phyloP scores from a whole-genome alignment of 495 filamentous ascomycete genomes.

The Ramalina peruviana region DNA sequence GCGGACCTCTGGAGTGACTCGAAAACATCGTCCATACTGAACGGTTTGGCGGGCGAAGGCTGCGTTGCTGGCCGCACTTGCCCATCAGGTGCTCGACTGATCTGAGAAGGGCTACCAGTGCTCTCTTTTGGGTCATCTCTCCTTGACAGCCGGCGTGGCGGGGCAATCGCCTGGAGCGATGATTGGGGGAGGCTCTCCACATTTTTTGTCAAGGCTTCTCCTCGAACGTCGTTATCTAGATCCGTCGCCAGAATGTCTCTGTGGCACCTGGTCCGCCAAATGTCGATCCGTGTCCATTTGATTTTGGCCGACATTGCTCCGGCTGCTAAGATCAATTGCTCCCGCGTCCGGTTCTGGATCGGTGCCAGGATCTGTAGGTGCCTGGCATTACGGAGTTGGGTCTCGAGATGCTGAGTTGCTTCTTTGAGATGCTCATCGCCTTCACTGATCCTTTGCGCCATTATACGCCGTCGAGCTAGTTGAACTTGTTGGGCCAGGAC shows the following conservation, averaged over 20 bases:
- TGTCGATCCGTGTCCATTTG: slow-evolving; percentile 85
- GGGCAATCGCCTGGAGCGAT: slow-evolving; percentile 1
- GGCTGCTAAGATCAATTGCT: slow-evolving; percentile 72
- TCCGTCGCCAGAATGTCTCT: slow-evolving; percentile 76
- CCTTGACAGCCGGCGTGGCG: neutral
- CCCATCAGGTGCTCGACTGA: slow-evolving; percentile 19
- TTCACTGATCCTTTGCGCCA: slow-evolving; percentile 70
- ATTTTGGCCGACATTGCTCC: slow-evolving; percentile 76
- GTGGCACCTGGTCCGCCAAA: slow-evolving; percentile 85
- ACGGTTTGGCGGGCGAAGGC: slow-evolving; percentile 15
- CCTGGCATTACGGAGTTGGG: slow-evolving; percentile 75
- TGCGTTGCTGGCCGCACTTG: slow-evolving; percentile 15
- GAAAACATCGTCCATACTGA: slow-evolving; percentile 18
- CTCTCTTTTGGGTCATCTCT: neutral
- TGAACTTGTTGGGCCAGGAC: slow-evolving; percentile 76
- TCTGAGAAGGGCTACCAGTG: neutral
- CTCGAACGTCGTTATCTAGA: slow-evolving; percentile 55
- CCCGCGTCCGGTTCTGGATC: slow-evolving; percentile 72
- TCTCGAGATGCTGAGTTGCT: slow-evolving; percentile 65
- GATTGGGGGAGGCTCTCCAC: slow-evolving; percentile 8
- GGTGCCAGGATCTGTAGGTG: slow-evolving; percentile 83
- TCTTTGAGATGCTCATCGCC: slow-evolving; percentile 64
- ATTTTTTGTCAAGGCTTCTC: neutral
- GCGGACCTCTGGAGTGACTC: slow-evolving; percentile 19
- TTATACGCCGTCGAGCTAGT: slow-evolving; percentile 63